Base-by-base conservation (phyloP, 495 filamentous ascomycete genomes). In the Tricharina praecox region DNA sequence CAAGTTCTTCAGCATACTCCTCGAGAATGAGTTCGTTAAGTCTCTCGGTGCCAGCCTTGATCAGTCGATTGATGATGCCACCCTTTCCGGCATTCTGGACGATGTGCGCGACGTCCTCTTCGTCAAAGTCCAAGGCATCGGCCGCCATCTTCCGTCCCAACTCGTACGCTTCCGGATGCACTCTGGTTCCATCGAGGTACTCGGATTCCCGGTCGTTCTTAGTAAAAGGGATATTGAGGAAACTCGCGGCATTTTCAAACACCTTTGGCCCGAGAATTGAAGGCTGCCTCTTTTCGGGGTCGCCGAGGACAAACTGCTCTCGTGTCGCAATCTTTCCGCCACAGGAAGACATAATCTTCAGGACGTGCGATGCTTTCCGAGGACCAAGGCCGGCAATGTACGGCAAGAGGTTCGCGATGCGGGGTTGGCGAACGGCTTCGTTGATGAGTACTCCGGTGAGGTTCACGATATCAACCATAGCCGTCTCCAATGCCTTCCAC, bases 401-500 rank as follows among this genome's bases (percentile, higher is more conserved):
- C 8, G 85, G 90, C 9, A 97, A 70, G 4, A 97, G 72, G 51
- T 85, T 86, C 24, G 85, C 85, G 3, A 79, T 79, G 55, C 85
- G 81, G 1, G 71, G 58, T 56, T 93, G 81, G 20, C 66, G 69
- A 23, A 52, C 53, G 8, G 90, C 86, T 45, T 93, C 86, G 55
- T 94, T 93, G 57, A 96, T 77, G 52, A 95, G 81, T 18, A 97
- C 86, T 50, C 90, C 90, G 46, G 84, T 82, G 8, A 97, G 72
- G 61, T 97, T 97, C 54, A 97, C 90, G 77, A 93, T 93, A 58
- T 97, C 92, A 3, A 96, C 87, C 73, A 97, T 79, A 16, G 86
- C 84, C 1, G 82, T 90, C 54, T 96, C 90, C 18, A 97, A 72
- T 47, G 85, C 74, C 61, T 82, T 84, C 37, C 81, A 62, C 3